These are phyloP conservation scores for Podila clonocystis DNA, from an alignment of 192 early-diverging fungal genomes.

Conservation along the genomic window DNA sequence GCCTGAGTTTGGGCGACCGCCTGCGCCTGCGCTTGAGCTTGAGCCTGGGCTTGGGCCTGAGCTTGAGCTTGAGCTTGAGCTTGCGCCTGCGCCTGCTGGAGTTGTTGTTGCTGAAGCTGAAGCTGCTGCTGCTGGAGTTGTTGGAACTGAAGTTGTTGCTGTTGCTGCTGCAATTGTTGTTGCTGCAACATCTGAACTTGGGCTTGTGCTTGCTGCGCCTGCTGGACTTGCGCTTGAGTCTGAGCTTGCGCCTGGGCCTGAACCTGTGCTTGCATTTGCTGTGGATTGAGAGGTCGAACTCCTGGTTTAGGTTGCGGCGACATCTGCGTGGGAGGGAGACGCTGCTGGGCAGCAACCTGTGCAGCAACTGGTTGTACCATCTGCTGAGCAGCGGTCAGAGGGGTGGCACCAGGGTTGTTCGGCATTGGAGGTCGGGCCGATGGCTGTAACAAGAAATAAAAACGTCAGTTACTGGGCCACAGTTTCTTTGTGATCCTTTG, in stretches of 20 bases:
- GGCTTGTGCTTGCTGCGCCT: constrained; percentile 21
- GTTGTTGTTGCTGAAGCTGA: constrained; percentile 28
- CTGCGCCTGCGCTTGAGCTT: constrained; percentile 31
- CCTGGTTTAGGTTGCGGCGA: constrained; percentile 46
- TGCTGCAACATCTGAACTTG: constrained; percentile 35
- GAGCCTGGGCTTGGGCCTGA: constrained; percentile 22
- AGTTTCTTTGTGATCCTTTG: too few relatives aligned
- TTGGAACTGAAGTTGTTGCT: constrained; percentile 39
- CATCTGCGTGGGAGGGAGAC: constrained; percentile 22
- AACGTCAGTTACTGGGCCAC: background rate
- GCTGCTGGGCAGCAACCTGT: constrained; percentile 33
- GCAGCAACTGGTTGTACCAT: constrained; percentile 26
- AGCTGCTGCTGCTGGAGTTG: constrained; percentile 39
- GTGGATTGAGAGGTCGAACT: constrained; percentile 40
- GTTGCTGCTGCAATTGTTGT: constrained; percentile 36
- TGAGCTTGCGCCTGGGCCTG: constrained; percentile 33
- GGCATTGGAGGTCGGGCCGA: constrained; percentile 24
- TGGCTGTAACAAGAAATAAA: background rate
- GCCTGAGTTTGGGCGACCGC: constrained; percentile 27
- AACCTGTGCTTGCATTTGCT: constrained; percentile 29
- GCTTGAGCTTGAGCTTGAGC: constrained; percentile 23
- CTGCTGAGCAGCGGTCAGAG: constrained; percentile 41
- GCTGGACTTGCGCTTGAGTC: constrained; percentile 20
- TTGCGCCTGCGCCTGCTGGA: constrained; percentile 11
- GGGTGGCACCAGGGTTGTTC: constrained; percentile 5